Conservation (phyloP, 208 protist species). For the Novymonas esmeraldas region DNA sequence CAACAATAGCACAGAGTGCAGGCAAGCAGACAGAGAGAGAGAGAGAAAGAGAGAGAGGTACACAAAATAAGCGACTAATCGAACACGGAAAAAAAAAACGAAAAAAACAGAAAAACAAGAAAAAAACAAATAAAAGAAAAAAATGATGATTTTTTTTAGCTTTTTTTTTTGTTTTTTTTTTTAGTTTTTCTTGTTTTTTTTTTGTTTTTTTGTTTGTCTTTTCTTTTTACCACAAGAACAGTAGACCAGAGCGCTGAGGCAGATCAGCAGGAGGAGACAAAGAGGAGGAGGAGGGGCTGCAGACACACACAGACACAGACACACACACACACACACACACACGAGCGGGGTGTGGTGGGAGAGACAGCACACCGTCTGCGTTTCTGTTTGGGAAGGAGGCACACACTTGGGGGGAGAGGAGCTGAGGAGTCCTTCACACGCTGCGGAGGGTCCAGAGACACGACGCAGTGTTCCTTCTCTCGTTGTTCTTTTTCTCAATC, state of each 20-base stretch:
- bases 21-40: not conserved
- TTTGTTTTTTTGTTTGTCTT: too few species aligned
- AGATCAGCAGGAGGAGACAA: slow-evolving; percentile 1
- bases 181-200: too few species aligned
- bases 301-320: not conserved
- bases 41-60: not conserved
- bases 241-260: not conserved
- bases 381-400: too few species aligned
- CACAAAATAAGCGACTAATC: not conserved
- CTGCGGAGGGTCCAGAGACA: too few species aligned
- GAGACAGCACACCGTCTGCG: too few species aligned
- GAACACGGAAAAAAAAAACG: not conserved
- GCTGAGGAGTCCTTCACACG: too few species aligned
- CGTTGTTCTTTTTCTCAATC: not conserved
- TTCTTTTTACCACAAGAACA: too few species aligned
- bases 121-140: slow-evolving; percentile 6
- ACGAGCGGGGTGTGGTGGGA: too few species aligned
- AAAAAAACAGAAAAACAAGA: not conserved
- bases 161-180: too few species aligned
- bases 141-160: too few species aligned
- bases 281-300: not conserved
- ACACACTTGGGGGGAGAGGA: too few species aligned
- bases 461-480: not conserved
- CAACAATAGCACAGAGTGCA: slow-evolving; percentile 3
- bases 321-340: not conserved